Base-by-base conservation (phyloP, 1,139 yeast species). In the Saccharomyces hybrid region DNA sequence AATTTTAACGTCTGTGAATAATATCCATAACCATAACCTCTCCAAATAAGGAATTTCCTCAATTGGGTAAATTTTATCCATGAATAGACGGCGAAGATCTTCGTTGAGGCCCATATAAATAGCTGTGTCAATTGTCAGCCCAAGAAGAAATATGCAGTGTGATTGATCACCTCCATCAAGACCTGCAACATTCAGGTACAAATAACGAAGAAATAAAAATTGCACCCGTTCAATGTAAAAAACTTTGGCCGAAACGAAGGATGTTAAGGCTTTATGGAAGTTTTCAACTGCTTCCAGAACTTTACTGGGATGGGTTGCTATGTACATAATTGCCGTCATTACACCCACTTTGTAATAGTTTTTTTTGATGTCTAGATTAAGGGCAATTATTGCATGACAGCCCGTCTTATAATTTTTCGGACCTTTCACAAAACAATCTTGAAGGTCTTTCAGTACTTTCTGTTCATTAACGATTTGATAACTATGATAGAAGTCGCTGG, bases 261-360 rank as follows among this genome's bases (percentile, higher is more conserved):
- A 55, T 8, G 55, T 51, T 14, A 58, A 50, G 42, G 42, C 49
- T 42, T 52, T 58, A 34, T 56, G 54, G 48, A 58, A 58, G 19
- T 42, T n/a, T n/a, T 55, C 57, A 6, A 55, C 11, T 3, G 58
- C 50, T 12, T 50, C 52, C 5, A 69, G 68, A 1, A 62, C 49
- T 24, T 50, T 50, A 2, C 57, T 55, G 19, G 55, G 55, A 42
- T 49, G 64, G 32, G 59, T 54, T 4, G 58, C 57, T 5, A 64
- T 47, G 14, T 60, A 57, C 27, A 66, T 27, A 26, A 68, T 62
- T 56, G 58, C 53, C 14, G 66, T 32, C 2, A 68, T 58, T 3
- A 67, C 59, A 12, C 65, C 70, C 32, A 61, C 58, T 34, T 58
- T 62, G 48, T 58, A 67, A 49, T 58, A 63, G 44, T 65, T 67